These are phyloP conservation scores for Mrakia gelida DNA, from an alignment of 768 basidiomycete genomes.

Conservation along the genomic window DNA sequence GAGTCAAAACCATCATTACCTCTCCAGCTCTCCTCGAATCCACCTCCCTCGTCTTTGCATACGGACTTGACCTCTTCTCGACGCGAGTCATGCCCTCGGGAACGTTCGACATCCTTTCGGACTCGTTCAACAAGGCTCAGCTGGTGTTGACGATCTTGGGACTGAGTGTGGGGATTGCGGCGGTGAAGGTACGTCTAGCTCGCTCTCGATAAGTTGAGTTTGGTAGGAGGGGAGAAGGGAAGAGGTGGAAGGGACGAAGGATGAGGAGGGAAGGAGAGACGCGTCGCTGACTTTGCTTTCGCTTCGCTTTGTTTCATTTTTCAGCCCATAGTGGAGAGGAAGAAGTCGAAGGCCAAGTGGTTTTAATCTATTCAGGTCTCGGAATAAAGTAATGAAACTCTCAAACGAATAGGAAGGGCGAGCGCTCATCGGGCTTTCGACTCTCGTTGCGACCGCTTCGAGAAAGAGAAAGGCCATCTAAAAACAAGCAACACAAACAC, in stretches of 20 bases:
- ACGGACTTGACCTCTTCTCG: conserved; percentile 84
- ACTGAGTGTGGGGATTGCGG: conserved; percentile 66
- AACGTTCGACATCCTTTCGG: conserved; percentile 87
- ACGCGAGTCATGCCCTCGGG: conserved; percentile 79
- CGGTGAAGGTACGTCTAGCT: conserved; percentile 50
- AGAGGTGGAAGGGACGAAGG: background rate
- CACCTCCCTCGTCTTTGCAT: conserved; percentile 78
- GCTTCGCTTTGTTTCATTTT: background rate
- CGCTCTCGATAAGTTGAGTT: background rate
- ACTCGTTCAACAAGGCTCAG: conserved; percentile 89
- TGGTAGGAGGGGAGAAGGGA: background rate
- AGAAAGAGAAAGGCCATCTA: too few relatives aligned
- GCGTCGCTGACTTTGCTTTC: background rate
- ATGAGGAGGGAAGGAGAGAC: background rate
- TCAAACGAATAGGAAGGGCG: too few relatives aligned
- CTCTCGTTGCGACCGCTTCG: too few relatives aligned
- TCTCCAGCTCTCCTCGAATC: conserved; percentile 84
- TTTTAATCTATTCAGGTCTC: conserved; percentile 39
- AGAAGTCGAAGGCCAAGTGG: conserved; percentile 41
- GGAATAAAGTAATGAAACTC: too few relatives aligned
- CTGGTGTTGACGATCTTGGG: conserved; percentile 74
- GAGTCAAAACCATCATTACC: conserved; percentile 64
- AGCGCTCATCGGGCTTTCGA: too few relatives aligned
- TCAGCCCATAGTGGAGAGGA: conserved; percentile 63
- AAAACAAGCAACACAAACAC: too few relatives aligned